Percentiles rank a stretch among this genome's conserved stretches.
Evolutionary conservation across 2,329 filamentous ascomycete species (phyloP).

Genomic region (Fusarium sp.): DNA sequence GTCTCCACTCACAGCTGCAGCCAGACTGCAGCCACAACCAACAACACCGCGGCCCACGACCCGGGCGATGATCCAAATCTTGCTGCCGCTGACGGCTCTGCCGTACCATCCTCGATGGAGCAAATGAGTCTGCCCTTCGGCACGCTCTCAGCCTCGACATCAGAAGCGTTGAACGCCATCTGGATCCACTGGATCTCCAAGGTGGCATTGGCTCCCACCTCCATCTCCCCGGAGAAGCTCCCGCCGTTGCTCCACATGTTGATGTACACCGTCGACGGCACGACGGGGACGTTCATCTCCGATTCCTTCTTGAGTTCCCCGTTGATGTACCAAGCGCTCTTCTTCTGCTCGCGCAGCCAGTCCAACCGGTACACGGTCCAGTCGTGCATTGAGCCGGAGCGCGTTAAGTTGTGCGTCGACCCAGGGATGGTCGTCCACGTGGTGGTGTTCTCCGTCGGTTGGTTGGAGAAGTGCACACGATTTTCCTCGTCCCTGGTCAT

Average conservation of each 20-base stretch:
- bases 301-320: slow-evolving; percentile 9
- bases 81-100: neutral
- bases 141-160: neutral
- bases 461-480: slow-evolving; percentile 18
- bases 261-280: slow-evolving; percentile 22
- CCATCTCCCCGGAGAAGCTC: slow-evolving; percentile 26
- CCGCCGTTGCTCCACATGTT: slow-evolving; percentile 32
- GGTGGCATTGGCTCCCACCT: slow-evolving; percentile 10
- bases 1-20: slow-evolving; percentile 5
- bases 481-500: slow-evolving; percentile 9
- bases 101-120: slow-evolving; percentile 8
- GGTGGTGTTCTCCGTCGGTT: slow-evolving; percentile 7
- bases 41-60: neutral
- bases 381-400: neutral
- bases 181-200: slow-evolving; percentile 31
- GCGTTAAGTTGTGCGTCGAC: slow-evolving; percentile 15
- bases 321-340: slow-evolving; percentile 14
- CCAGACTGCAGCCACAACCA: neutral
- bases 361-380: slow-evolving; percentile 26
- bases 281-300: slow-evolving; percentile 14
- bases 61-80: neutral
- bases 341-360: slow-evolving; percentile 16
- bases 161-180: slow-evolving; percentile 27
- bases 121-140: slow-evolving; percentile 9
- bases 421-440: slow-evolving; percentile 12